Percentiles rank a stretch among this genome's conserved stretches.
phyloP scores from a whole-genome alignment of 1,139 yeast species.

The Casaregolazyma suthepensis region DNA sequence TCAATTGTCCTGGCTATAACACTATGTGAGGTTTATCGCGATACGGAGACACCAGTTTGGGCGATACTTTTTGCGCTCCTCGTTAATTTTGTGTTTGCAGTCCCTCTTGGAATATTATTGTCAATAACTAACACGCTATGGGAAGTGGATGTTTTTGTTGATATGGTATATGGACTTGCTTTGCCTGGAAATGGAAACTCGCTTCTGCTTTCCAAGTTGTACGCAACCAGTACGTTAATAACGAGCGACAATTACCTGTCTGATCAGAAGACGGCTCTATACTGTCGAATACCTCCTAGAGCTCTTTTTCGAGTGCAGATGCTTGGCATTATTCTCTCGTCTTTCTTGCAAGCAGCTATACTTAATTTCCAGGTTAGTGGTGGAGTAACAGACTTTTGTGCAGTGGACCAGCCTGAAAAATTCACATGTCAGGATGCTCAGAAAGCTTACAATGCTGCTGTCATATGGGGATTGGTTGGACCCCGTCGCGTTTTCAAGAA shows the following conservation, averaged over 20 bases:
- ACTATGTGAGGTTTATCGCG: slow-evolving; percentile 39
- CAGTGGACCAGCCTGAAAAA: slow-evolving; percentile 21
- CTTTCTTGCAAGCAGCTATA: slow-evolving; percentile 45
- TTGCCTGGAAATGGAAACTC: slow-evolving; percentile 60
- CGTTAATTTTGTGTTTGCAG: slow-evolving; percentile 48
- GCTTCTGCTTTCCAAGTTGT: slow-evolving; percentile 51
- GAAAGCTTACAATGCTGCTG: slow-evolving; percentile 49
- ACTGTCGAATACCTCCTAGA: slow-evolving; percentile 52
- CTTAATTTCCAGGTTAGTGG: slow-evolving; percentile 42
- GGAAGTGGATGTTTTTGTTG: slow-evolving; percentile 56
- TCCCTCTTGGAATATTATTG: slow-evolving; percentile 43
- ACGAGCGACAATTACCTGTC: slow-evolving; percentile 54
- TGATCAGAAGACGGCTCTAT: slow-evolving; percentile 55
- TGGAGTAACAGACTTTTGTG: slow-evolving; percentile 30
- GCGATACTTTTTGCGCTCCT: slow-evolving; percentile 53
- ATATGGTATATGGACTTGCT: slow-evolving; percentile 57
- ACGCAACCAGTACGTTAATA: slow-evolving; percentile 52
- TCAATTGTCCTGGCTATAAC: slow-evolving; percentile 47
- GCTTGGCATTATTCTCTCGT: slow-evolving; percentile 34
- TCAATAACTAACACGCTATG: slow-evolving; percentile 49
- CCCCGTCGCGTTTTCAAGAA: slow-evolving; percentile 51
- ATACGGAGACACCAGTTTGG: slow-evolving; percentile 44
- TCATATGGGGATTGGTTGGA: slow-evolving; percentile 62
- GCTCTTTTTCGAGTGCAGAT: slow-evolving; percentile 54
- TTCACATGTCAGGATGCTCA: slow-evolving; percentile 36